Percentiles rank a stretch among this genome's conserved stretches.
Conservation (phyloP, 257 asterid species). For the Solanum chiquidenum region DNA sequence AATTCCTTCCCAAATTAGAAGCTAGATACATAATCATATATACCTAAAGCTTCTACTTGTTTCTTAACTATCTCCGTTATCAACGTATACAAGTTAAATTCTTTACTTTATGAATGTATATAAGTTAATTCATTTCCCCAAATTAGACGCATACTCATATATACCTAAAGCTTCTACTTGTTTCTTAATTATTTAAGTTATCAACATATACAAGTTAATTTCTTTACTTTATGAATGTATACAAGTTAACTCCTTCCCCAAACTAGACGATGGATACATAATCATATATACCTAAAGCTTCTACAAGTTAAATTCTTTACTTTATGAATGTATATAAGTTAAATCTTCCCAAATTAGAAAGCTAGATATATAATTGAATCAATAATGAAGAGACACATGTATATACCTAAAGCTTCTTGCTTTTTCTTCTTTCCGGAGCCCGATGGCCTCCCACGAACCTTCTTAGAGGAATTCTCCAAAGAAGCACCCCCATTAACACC, state of each 20-base stretch:
- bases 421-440: slow-evolving; percentile 33
- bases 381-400: neutral
- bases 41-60: neutral
- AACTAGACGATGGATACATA: neutral
- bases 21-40: neutral
- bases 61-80: no score
- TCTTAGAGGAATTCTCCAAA: slow-evolving; percentile 20
- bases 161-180: neutral
- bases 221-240: neutral
- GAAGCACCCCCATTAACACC: slow-evolving; percentile 17
- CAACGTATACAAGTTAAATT: no score
- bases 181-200: no score
- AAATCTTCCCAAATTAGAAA: neutral
- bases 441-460: slow-evolving; percentile 35
- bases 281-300: neutral
- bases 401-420: slow-evolving; percentile 27
- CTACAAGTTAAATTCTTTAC: neutral
- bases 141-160: neutral
- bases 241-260: neutral
- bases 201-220: neutral
- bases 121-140: neutral
- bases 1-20: neutral
- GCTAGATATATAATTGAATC: neutral
- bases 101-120: neutral
- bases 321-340: neutral